These are phyloP conservation scores for Diplodia sapinea DNA, from an alignment of 2,329 filamentous ascomycete genomes.

Conservation along the genomic window DNA sequence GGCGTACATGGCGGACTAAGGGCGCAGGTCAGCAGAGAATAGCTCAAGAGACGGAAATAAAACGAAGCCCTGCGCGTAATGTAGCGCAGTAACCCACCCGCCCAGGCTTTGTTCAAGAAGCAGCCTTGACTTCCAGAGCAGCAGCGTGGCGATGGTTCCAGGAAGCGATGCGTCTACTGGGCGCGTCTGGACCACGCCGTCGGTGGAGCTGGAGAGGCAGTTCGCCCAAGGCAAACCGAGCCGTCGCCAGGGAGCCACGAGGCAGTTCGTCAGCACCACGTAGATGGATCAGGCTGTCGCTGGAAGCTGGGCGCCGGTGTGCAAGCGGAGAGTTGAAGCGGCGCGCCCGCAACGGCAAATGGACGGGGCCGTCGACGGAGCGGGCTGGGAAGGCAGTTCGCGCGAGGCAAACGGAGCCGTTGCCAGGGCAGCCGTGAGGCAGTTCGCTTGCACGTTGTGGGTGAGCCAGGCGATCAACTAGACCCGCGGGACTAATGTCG, in stretches of 20 bases:
- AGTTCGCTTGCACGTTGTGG: background rate
- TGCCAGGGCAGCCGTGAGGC: background rate
- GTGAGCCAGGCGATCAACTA: background rate
- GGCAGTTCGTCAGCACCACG: background rate
- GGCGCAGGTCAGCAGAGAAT: background rate
- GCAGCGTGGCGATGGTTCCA: background rate
- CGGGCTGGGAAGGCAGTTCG: too few species aligned
- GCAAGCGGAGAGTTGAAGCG: too few species aligned
- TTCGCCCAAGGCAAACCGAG: background rate
- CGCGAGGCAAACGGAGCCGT: too few species aligned
- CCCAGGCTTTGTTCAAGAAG: slow-evolving; percentile 6
- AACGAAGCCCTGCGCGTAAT: background rate
- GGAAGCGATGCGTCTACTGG: background rate
- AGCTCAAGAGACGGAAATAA: background rate
- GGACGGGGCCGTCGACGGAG: too few species aligned
- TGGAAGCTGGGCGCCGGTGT: background rate
- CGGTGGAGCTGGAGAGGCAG: background rate
- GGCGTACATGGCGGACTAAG: background rate
- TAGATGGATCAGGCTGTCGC: background rate
- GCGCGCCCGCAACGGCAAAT: too few species aligned
- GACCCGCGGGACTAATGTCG: background rate
- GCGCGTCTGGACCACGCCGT: background rate
- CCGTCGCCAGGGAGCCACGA: background rate
- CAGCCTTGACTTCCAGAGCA: background rate
- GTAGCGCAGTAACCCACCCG: background rate